These are phyloP conservation scores for Lactarius trivialis DNA, from an alignment of 768 basidiomycete species.

Conservation along the genomic window DNA sequence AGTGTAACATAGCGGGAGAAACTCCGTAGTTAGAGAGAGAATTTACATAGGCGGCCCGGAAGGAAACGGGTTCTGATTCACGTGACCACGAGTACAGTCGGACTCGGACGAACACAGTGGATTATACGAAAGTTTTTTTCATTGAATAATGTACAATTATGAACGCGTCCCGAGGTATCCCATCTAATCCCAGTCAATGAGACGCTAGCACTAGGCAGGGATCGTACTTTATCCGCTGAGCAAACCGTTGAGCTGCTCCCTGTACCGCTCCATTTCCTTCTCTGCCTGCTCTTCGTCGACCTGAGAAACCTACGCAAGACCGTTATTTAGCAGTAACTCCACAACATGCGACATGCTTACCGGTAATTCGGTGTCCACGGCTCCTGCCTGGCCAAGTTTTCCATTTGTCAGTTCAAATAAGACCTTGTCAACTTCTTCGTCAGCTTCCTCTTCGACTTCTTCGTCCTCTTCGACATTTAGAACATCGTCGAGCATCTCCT, in stretches of 20 bases:
- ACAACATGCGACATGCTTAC: slow-evolving; percentile 41
- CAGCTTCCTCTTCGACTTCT: slow-evolving; percentile 93
- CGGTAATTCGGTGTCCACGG: slow-evolving; percentile 64
- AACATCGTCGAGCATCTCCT: slow-evolving; percentile 95
- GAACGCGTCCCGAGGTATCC: background rate
- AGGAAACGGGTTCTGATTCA: background rate
- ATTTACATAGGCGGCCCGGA: slow-evolving; percentile 8
- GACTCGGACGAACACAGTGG: background rate
- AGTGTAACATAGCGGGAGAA: slow-evolving; percentile 47
- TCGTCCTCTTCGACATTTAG: slow-evolving; percentile 91
- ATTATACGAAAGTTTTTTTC: background rate
- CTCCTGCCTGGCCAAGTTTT: slow-evolving; percentile 82
- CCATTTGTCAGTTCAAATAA: slow-evolving; percentile 93
- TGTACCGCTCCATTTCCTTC: slow-evolving; percentile 84
- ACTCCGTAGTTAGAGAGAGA: slow-evolving; percentile 23
- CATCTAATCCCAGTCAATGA: background rate
- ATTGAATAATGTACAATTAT: background rate
- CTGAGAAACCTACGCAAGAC: slow-evolving; percentile 43
- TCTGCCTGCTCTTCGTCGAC: slow-evolving; percentile 81
- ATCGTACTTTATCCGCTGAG: slow-evolving; percentile 47
- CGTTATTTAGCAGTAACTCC: background rate
- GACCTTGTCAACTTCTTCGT: slow-evolving; percentile 95
- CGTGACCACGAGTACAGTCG: background rate
- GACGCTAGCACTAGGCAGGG: background rate
- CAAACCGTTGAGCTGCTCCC: slow-evolving; percentile 81